These are phyloP conservation scores for Cryptococcus wingfieldii DNA, from an alignment of 1,284 basidiomycete genomes.

Conservation along the genomic window DNA sequence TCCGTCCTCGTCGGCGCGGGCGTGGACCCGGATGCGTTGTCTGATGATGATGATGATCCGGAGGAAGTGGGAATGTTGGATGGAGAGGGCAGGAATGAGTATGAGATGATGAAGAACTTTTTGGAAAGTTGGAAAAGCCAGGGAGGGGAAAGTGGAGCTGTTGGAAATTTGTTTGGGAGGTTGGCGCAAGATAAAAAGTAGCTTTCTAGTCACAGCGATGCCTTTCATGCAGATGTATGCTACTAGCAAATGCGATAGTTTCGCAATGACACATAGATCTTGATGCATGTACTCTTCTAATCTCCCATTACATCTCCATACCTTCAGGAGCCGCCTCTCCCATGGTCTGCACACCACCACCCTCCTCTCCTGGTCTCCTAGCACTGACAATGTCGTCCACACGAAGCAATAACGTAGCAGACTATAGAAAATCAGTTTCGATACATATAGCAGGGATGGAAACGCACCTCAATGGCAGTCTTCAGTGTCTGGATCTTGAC, in stretches of 20 bases:
- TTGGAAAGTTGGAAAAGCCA: slow-evolving; percentile 90
- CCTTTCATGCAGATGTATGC: too few species aligned
- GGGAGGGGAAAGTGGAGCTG: slow-evolving; percentile 77
- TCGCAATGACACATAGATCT: too few species aligned
- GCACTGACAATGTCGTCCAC: slow-evolving; percentile 95
- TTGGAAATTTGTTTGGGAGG: slow-evolving; percentile 61
- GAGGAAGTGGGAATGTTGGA: slow-evolving; percentile 43
- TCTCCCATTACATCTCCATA: slow-evolving; percentile 19
- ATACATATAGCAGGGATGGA: neutral
- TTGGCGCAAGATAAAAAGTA: slow-evolving; percentile 6
- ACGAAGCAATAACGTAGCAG: slow-evolving; percentile 82
- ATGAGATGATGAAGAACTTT: slow-evolving; percentile 89
- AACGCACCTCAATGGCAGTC: slow-evolving; percentile 82
- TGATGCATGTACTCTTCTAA: too few species aligned
- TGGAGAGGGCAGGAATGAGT: slow-evolving; percentile 60
- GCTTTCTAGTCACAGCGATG: neutral
- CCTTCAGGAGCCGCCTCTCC: slow-evolving; percentile 37
- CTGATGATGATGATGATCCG: slow-evolving; percentile 47
- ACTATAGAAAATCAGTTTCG: slow-evolving; percentile 50
- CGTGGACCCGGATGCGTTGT: slow-evolving; percentile 49
- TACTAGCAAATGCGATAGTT: too few species aligned
- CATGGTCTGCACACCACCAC: slow-evolving; percentile 47
- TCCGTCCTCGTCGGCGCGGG: slow-evolving; percentile 58
- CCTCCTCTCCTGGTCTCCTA: slow-evolving; percentile 50
- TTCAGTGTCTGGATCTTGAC: slow-evolving; percentile 98